Conservation (phyloP, 2,329 filamentous ascomycete genomes). For the Colletotrichum falcatum region DNA sequence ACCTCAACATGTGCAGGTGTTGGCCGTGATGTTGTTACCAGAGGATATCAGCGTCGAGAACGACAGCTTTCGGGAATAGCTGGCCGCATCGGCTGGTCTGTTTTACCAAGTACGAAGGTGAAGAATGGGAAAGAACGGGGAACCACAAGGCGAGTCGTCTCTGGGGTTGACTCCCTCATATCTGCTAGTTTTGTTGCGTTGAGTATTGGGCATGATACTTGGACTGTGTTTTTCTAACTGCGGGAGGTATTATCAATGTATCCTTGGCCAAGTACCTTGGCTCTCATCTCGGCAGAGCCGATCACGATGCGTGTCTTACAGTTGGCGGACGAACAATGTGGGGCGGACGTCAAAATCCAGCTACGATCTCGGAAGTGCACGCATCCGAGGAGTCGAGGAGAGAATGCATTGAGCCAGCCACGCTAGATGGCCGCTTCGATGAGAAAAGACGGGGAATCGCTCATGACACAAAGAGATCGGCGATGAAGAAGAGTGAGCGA, state of each 20-base stretch:
- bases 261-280: too few species aligned
- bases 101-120: not conserved
- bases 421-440: not conserved
- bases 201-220: too few species aligned
- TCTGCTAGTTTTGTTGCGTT: too few species aligned
- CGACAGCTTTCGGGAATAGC: too few species aligned
- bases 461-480: not conserved
- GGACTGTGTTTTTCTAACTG: too few species aligned
- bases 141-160: not conserved
- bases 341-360: not conserved
- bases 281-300: not conserved
- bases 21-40: not conserved
- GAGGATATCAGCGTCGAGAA: not conserved
- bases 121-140: not conserved
- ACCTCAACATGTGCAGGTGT: not conserved
- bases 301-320: not conserved
- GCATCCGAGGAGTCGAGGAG: not conserved
- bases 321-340: not conserved
- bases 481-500: not conserved
- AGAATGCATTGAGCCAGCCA: conserved; percentile 10
- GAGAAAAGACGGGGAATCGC: not conserved
- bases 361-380: not conserved
- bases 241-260: too few species aligned
- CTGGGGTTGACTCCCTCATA: too few species aligned
- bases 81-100: not conserved